Conservation (phyloP, 2,329 filamentous ascomycete genomes). For the Sarocladiaceae sp. region DNA sequence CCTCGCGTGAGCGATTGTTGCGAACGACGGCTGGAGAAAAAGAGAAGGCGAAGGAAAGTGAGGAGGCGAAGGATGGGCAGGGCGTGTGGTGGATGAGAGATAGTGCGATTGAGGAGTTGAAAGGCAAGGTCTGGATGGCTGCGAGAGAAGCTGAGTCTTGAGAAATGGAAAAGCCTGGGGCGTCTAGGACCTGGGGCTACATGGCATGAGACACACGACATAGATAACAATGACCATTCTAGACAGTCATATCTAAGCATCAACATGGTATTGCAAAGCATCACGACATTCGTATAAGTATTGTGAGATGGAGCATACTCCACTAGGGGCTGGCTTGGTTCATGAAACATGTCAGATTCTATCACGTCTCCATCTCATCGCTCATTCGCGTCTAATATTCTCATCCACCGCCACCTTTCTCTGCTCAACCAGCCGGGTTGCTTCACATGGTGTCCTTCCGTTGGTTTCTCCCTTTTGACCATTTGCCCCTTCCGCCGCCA, state of each 20-base stretch:
- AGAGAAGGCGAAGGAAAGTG: conserved; percentile 15
- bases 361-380: conserved; percentile 1
- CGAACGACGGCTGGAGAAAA: conserved; percentile 17
- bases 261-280: too few relatives aligned
- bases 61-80: conserved; percentile 20
- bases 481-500: not conserved
- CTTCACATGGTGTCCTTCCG: conserved; percentile 11
- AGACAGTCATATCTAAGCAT: too few relatives aligned
- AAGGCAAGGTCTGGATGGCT: conserved; percentile 48
- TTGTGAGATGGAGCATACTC: too few relatives aligned
- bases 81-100: conserved; percentile 49
- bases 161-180: conserved; percentile 15
- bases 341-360: conserved; percentile 7
- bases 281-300: too few relatives aligned
- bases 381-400: conserved; percentile 4
- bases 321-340: too few relatives aligned
- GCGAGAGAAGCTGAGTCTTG: conserved; percentile 29
- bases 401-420: not conserved
- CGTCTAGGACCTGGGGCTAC: too few relatives aligned
- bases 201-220: not conserved
- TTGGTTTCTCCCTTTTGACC: too few relatives aligned
- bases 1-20: conserved; percentile 33
- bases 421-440: too few relatives aligned
- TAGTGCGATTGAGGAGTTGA: conserved; percentile 47
- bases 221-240: conserved; percentile 4